These are phyloP conservation scores for Brasenia schreberi DNA, from an alignment of 164 flowering plant species.

Conservation along the genomic window DNA sequence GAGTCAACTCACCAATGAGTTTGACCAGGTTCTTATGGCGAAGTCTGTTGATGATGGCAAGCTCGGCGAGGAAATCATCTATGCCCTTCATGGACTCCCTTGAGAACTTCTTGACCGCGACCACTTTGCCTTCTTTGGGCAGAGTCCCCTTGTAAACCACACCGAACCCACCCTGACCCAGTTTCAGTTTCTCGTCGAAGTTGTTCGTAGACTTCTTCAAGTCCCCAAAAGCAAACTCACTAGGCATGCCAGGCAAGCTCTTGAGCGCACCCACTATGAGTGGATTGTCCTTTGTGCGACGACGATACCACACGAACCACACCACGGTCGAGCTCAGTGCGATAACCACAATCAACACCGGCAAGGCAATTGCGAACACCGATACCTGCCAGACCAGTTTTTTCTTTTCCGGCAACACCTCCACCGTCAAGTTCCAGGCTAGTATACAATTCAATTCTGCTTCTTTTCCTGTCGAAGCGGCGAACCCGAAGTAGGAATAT, in stretches of 20 bases:
- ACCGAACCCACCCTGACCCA: slow-evolving; percentile 78
- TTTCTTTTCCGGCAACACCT: slow-evolving; percentile 9
- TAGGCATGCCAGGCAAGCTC: slow-evolving; percentile 48
- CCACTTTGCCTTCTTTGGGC: slow-evolving; percentile 17
- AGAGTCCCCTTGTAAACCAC: slow-evolving; percentile 48
- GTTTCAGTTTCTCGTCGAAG: slow-evolving; percentile 35
- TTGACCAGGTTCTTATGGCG: slow-evolving; percentile 66
- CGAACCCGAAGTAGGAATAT: slow-evolving; percentile 48
- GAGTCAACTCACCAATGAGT: slow-evolving; percentile 32
- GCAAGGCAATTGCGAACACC: slow-evolving; percentile 18
- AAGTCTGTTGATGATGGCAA: slow-evolving; percentile 59
- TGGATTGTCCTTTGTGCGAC: slow-evolving; percentile 4
- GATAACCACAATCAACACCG: slow-evolving; percentile 8
- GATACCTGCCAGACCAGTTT: slow-evolving; percentile 2
- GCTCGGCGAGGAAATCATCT: slow-evolving; percentile 64
- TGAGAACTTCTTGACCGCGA: slow-evolving; percentile 66
- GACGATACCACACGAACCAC: slow-evolving; percentile 12
- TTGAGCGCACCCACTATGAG: slow-evolving; percentile 22
- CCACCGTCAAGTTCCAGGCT: slow-evolving; percentile 39
- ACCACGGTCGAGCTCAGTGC: neutral
- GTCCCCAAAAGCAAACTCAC: slow-evolving; percentile 41
- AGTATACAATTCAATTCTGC: slow-evolving; percentile 44
- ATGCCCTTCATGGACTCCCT: slow-evolving; percentile 47
- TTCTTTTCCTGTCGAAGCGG: slow-evolving; percentile 44
- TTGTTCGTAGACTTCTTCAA: slow-evolving; percentile 52